phyloP scores from a whole-genome alignment of 139 green algal species.

The Volvox africanus region DNA sequence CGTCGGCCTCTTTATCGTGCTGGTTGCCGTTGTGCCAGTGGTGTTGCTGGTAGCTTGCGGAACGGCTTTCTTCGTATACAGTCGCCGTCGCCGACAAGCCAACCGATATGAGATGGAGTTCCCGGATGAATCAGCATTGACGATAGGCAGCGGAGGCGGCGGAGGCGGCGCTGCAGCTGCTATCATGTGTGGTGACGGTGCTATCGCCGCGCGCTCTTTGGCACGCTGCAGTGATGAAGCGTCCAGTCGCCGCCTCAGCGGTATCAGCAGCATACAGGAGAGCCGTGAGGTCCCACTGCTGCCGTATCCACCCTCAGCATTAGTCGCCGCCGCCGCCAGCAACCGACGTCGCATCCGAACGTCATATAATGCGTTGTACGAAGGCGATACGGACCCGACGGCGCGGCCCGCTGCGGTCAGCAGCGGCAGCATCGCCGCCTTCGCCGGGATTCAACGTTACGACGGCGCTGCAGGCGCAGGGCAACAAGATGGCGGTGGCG shows the following conservation, averaged over 20 bases:
- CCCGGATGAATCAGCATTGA: too few species aligned
- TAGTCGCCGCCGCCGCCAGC: slow-evolving; percentile 2
- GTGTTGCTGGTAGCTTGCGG: slow-evolving; percentile 14
- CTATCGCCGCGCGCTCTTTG: neutral
- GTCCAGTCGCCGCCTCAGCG: slow-evolving; percentile 16
- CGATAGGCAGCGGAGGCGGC: neutral
- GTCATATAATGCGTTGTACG: slow-evolving; percentile 12
- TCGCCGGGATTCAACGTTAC: neutral
- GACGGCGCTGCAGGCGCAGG: neutral
- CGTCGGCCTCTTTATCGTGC: neutral
- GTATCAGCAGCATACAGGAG: neutral
- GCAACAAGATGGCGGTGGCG: slow-evolving; percentile 3
- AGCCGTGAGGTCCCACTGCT: slow-evolving; percentile 7
- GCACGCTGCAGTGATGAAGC: neutral
- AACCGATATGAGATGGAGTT: neutral
- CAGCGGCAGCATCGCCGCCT: neutral
- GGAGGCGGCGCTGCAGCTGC: neutral
- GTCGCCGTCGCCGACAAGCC: neutral
- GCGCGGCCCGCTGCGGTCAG: neutral
- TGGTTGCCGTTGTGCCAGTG: slow-evolving; percentile 9
- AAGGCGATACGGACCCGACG: neutral
- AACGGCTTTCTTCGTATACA: slow-evolving; percentile 16
- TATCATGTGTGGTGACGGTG: neutral
- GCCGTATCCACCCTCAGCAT: neutral
- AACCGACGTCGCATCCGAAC: neutral